Conservation (phyloP, 1,139 yeast genomes). For the Geotrichum fermentans region DNA sequence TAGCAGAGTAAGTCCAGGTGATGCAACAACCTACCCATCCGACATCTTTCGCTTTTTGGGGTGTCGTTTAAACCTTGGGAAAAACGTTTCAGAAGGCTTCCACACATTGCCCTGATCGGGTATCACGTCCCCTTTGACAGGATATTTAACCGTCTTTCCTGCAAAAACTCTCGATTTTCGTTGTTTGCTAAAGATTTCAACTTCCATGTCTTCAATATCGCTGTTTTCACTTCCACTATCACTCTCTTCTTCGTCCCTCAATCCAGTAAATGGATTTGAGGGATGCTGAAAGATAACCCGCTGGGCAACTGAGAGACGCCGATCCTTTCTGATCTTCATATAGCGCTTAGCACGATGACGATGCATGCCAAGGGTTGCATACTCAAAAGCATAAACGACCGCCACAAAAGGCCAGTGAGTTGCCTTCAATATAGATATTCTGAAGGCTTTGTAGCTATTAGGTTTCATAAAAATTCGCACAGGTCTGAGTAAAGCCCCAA, state of each 20-base stretch:
- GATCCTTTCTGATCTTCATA: slow-evolving; percentile 10
- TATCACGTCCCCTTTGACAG: not conserved
- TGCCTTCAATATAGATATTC: slow-evolving; percentile 30
- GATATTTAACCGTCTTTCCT: not conserved
- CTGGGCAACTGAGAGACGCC: slow-evolving; percentile 12
- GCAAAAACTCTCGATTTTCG: not conserved
- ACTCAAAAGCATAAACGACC: slow-evolving; percentile 29
- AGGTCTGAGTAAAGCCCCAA: slow-evolving; percentile 33
- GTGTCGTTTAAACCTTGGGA: slow-evolving; percentile 14
- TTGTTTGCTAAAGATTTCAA: not conserved
- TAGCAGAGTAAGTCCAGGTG: no score
- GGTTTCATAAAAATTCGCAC: slow-evolving; percentile 29
- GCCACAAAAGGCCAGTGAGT: slow-evolving; percentile 36
- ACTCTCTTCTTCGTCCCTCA: slow-evolving; percentile 5
- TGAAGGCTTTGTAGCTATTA: slow-evolving; percentile 28
- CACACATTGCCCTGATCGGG: not conserved
- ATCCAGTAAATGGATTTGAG: slow-evolving; percentile 5
- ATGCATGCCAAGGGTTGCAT: slow-evolving; percentile 9
- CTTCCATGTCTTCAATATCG: not conserved
- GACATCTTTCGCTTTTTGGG: slow-evolving; percentile 8
- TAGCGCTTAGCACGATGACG: slow-evolving; percentile 9
- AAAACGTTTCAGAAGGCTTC: slow-evolving; percentile 16
- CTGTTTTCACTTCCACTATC: slow-evolving; percentile 1
- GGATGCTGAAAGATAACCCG: slow-evolving; percentile 7
- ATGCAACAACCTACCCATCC: not conserved